A percentile compares a stretch with the other conserved stretches of the same genome.
phyloP scores from a whole-genome alignment of 257 asterid genomes.

The Marsdenia floribunda region DNA sequence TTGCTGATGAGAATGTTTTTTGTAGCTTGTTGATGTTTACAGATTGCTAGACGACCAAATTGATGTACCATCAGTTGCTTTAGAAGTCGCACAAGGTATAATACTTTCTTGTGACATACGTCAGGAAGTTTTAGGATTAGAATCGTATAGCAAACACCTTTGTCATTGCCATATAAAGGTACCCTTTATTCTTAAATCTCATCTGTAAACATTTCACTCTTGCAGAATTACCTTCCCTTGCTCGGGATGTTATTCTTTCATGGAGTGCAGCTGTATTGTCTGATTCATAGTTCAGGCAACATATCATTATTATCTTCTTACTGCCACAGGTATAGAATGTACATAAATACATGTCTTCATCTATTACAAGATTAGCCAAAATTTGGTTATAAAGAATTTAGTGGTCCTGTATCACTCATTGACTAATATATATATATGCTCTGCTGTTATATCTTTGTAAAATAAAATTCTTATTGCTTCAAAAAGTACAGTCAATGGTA shows the following conservation, averaged over 20 bases:
- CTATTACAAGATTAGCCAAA: background rate
- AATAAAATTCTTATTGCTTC: background rate
- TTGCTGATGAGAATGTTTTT: slow-evolving; percentile 17
- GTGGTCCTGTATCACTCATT: background rate
- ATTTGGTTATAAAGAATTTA: background rate
- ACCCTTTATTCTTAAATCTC: background rate
- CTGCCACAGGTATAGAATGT: background rate
- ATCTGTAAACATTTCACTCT: slow-evolving; percentile 7
- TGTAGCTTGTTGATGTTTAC: slow-evolving; percentile 86
- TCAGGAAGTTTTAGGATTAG: background rate
- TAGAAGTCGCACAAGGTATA: slow-evolving; percentile 82
- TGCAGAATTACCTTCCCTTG: slow-evolving; percentile 90
- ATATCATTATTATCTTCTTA: background rate
- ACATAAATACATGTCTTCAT: background rate
- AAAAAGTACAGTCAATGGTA: no score
- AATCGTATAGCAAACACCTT: background rate
- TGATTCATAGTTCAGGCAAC: slow-evolving; percentile 36
- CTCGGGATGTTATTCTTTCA: slow-evolving; percentile 84
- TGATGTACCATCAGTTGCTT: slow-evolving; percentile 72
- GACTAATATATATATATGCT: background rate
- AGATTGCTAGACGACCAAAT: slow-evolving; percentile 86
- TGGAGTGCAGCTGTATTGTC: slow-evolving; percentile 80
- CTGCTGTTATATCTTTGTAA: background rate
- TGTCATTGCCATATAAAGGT: slow-evolving; percentile 3
- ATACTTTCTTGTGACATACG: slow-evolving; percentile 6